A percentile compares a stretch with the other conserved stretches of the same genome.
phyloP scores from a whole-genome alignment of 106 monocot species.

The Dendrobium huoshanense region DNA sequence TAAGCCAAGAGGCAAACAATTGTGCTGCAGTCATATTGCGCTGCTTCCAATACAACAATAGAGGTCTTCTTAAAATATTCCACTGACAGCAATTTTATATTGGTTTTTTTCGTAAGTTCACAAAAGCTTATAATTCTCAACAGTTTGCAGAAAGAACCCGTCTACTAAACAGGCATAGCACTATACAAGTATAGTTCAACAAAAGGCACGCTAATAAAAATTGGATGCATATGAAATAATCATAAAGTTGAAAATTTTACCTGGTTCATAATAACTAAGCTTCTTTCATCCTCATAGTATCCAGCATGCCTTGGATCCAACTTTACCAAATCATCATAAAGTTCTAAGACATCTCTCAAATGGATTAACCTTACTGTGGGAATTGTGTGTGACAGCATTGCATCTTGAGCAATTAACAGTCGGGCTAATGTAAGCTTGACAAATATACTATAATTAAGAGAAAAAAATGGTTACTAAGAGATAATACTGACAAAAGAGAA shows the following conservation, averaged over 20 bases:
- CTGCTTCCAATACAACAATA: background rate
- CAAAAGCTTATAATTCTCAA: background rate
- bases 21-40: background rate
- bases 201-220: background rate
- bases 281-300: conserved; percentile 77
- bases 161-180: background rate
- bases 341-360: conserved; percentile 46
- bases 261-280: conserved; percentile 77
- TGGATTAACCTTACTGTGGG: conserved; percentile 16
- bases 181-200: background rate
- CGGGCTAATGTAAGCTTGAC: conserved; percentile 71
- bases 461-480: background rate
- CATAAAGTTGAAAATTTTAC: conserved; percentile 20
- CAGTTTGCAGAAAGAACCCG: background rate
- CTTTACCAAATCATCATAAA: conserved; percentile 64
- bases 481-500: conserved; percentile 2
- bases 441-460: conserved; percentile 66
- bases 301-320: conserved; percentile 67
- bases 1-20: background rate
- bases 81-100: background rate
- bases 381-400: conserved; percentile 24
- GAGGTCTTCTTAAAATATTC: background rate
- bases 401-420: conserved; percentile 44
- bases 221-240: background rate
- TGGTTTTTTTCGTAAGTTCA: background rate